These are phyloP conservation scores for Oenanthe javanica DNA, from an alignment of 140 eudicot species.

Conservation along the genomic window DNA sequence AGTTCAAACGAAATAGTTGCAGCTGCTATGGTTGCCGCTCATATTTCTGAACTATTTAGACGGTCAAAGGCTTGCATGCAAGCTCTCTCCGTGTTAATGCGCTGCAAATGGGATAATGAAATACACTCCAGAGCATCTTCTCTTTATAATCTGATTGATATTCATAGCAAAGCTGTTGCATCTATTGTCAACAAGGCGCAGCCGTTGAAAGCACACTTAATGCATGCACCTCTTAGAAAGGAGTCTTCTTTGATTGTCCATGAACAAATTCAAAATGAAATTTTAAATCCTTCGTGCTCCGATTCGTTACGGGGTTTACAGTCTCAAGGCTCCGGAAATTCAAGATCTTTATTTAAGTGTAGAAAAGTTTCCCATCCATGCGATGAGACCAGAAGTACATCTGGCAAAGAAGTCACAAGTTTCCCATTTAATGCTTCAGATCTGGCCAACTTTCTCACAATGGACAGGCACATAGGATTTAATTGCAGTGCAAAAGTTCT, in stretches of 20 bases:
- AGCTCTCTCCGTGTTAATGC: conserved; percentile 62
- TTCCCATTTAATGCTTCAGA: conserved; percentile 87
- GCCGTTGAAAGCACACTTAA: conserved; percentile 75
- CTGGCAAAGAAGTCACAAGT: conserved; percentile 49
- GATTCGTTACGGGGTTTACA: conserved; percentile 27
- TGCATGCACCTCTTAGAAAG: conserved; percentile 48
- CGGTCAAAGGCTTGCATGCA: conserved; percentile 93
- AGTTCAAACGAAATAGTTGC: conserved; percentile 98
- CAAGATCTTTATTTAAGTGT: conserved; percentile 25
- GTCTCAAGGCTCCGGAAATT: conserved; percentile 24
- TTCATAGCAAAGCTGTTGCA: conserved; percentile 88
- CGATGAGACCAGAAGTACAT: conserved; percentile 27
- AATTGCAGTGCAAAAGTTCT: conserved; percentile 61
- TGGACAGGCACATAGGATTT: conserved; percentile 89
- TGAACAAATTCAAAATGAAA: conserved; percentile 39
- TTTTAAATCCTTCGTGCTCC: conserved; percentile 20
- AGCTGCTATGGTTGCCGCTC: conserved; percentile 99
- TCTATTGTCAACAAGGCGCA: conserved; percentile 95
- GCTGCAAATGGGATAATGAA: conserved; percentile 91
- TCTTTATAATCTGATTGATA: conserved; percentile 71
- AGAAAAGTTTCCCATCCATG: conserved; percentile 29
- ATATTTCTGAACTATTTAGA: conserved; percentile 82
- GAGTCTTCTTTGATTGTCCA: conserved; percentile 33
- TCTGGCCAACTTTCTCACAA: conserved; percentile 84
- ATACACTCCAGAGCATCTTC: conserved; percentile 89